Evolutionary conservation across 139 green algal species (phyloP).

Genomic region (Nannochloris sp.): DNA sequence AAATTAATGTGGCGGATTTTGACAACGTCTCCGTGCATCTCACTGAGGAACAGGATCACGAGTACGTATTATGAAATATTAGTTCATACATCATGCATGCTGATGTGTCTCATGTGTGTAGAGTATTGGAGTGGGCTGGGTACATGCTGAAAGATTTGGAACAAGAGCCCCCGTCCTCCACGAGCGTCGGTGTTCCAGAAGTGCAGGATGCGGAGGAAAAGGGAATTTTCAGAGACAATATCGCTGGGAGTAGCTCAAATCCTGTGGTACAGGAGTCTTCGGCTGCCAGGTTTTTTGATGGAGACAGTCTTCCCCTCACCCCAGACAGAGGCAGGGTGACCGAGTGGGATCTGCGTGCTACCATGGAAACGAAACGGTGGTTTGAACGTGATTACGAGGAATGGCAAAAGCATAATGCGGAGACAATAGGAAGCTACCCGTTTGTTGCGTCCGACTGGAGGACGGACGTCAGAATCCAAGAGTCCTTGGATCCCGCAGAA

Average conservation of each 20-base stretch:
- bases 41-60: background rate
- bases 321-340: background rate
- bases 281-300: background rate
- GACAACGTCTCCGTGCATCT: slow-evolving; percentile 1
- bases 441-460: slow-evolving; percentile 22
- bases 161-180: no score
- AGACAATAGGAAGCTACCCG: slow-evolving; percentile 13
- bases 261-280: background rate
- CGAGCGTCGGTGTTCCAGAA: no score
- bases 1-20: background rate
- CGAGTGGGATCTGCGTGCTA: slow-evolving; percentile 28
- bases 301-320: background rate
- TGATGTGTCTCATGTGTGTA: no score
- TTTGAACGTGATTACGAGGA: slow-evolving; percentile 13
- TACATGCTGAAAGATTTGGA: no score
- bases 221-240: background rate
- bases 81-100: no score
- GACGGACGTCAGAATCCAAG: slow-evolving; percentile 13
- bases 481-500: slow-evolving; percentile 15
- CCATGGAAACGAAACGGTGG: slow-evolving; percentile 24
- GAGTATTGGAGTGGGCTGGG: no score
- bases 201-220: background rate
- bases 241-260: background rate
- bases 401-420: slow-evolving; percentile 6
- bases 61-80: background rate